Evolutionary conservation across 495 filamentous ascomycete genomes (phyloP).

Genomic region (Penicillium pancosmium): DNA sequence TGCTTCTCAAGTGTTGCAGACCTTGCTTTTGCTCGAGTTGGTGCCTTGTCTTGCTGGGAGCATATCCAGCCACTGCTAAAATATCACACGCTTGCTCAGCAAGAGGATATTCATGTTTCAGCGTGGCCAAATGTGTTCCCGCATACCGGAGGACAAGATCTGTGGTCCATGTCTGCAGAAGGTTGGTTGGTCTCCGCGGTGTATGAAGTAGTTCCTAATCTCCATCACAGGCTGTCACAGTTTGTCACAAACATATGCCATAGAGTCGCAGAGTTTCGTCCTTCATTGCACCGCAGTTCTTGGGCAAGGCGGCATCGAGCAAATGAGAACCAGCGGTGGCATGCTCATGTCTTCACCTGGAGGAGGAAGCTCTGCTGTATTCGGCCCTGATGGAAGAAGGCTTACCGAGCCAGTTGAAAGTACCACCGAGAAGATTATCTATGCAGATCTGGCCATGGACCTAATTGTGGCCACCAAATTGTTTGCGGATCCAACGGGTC

Average conservation of each 20-base stretch:
- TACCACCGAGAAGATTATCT: conserved; percentile 47
- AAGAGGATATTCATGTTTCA: conserved; percentile 58
- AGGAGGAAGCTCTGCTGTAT: conserved; percentile 52
- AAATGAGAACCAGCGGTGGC: conserved; percentile 37
- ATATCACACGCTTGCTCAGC: conserved; percentile 54
- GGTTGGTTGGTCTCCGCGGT: conserved; percentile 24
- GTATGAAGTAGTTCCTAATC: not conserved
- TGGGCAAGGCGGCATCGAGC: conserved; percentile 44
- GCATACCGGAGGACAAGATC: conserved; percentile 21
- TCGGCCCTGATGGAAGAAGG: conserved; percentile 55
- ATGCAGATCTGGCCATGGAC: conserved; percentile 49
- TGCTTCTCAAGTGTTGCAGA: conserved; percentile 47
- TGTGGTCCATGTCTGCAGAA: conserved; percentile 43
- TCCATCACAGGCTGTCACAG: conserved; percentile 9
- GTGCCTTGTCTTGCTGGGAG: conserved; percentile 58
- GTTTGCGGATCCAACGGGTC: conserved; percentile 50
- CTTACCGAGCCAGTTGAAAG: conserved; percentile 39
- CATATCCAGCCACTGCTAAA: conserved; percentile 63
- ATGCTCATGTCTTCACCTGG: conserved; percentile 40
- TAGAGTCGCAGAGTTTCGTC: conserved; percentile 55
- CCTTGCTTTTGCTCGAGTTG: conserved; percentile 46
- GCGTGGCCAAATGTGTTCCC: conserved; percentile 55
- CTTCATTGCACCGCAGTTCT: conserved; percentile 50
- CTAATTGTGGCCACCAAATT: conserved; percentile 34
- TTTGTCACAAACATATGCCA: conserved; percentile 44